Conservation (phyloP, 2,329 filamentous ascomycete genomes). For the Aspergillus transmontanensis region DNA sequence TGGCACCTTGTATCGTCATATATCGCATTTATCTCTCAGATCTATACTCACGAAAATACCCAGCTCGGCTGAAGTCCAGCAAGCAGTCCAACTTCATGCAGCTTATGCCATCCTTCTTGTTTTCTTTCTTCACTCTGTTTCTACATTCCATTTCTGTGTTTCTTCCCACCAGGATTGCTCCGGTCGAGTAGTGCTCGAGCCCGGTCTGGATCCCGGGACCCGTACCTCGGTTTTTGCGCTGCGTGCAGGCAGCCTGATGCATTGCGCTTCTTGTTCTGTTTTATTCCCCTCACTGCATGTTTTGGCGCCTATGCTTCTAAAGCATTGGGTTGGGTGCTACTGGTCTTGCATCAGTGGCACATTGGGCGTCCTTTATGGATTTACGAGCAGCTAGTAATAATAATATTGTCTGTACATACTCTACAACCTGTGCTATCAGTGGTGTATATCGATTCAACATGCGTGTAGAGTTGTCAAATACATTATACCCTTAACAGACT, state of each 20-base stretch:
- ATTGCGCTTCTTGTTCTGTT: conserved; percentile 10
- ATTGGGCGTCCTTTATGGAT: conserved; percentile 15
- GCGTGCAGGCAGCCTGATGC: conserved; percentile 2
- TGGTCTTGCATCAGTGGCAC: conserved; percentile 12
- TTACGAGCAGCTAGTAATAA: conserved; percentile 24
- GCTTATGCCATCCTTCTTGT: neutral
- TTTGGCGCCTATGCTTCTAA: conserved; percentile 9
- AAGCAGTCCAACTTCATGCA: neutral
- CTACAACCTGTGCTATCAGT: neutral
- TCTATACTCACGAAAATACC: conserved; percentile 2
- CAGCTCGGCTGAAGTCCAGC: neutral
- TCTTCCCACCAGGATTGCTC: neutral
- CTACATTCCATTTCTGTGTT: neutral
- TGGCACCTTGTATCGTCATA: neutral
- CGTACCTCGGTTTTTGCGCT: conserved; percentile 1
- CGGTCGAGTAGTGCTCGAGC: neutral
- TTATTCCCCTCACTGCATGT: conserved; percentile 20
- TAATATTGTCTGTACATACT: conserved; percentile 26
- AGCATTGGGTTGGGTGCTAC: conserved; percentile 12
- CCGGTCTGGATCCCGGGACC: neutral
- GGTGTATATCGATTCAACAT: conserved; percentile 11
- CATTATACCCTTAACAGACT: neutral
- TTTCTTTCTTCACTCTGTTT: neutral
- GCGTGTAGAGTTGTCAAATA: neutral
- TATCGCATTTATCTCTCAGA: neutral